Evolutionary conservation across 768 basidiomycete genomes (phyloP), one percentile per base, ranked within the genome.

Genomic region (Amanita phalloides): DNA sequence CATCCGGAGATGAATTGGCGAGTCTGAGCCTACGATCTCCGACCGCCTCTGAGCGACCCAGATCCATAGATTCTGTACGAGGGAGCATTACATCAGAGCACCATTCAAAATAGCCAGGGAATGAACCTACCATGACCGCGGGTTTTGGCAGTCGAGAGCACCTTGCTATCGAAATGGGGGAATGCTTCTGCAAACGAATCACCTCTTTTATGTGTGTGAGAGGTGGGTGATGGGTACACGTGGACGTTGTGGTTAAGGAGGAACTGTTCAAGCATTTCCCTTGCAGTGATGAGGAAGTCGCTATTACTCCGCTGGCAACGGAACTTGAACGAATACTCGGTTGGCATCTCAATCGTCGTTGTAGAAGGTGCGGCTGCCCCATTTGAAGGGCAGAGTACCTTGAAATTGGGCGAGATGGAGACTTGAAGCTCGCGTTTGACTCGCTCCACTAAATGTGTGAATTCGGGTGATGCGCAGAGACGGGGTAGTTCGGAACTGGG

Each of bases 181-280:
- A 95, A 94, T 1, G 93, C 90, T 62, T 95, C 92, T 32, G 92
- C 86, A 61, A 95, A 94, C 1, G 92, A 91, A 61, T 97, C 94
- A 6, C 86, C 86, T 43, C 91, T 77, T 67, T 85, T 91, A 64
- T 89, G 90, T 1, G 78, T 78, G 51, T 52, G 51, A n/a, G 82
- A 77, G 6, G 84, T 83, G 13, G 84, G 78, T 25, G 86, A 83
- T 21, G 88, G 85, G 66, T 89, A 89, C 53, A 84, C 78, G 58
- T 88, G 82, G 25, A 95, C 78, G 55, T 87, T 91, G 58, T 93
- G 84, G 54, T 82, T 82, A 23, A 86, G 71, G 52, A 98, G 66
- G 71, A 87, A 97, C 61, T 93, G 88, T 62, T 98, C 95, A 3
- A 98, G 76, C 74, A 90, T 84, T 68, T 98, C 95, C 56, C 90